phyloP scores from a whole-genome alignment of 2,329 filamentous ascomycete species.

The Aspergillus fumigatus region DNA sequence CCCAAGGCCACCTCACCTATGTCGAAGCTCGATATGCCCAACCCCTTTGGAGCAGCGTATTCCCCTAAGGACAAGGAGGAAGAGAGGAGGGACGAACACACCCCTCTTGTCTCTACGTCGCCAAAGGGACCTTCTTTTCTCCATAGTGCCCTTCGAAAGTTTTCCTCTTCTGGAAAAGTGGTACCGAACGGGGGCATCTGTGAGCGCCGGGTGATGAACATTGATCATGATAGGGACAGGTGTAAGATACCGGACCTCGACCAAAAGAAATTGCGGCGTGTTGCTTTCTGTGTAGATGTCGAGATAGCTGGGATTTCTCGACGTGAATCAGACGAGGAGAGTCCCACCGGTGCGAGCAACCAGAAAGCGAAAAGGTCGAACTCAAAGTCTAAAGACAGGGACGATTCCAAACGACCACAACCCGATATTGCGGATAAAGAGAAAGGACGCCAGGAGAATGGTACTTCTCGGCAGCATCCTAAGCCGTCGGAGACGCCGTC shows the following conservation, averaged over 20 bases:
- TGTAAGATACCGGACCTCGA: conserved; percentile 76
- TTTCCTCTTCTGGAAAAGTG: conserved; percentile 65
- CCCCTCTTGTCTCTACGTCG: conserved; percentile 54
- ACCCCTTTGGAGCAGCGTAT: conserved; percentile 43
- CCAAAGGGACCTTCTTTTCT: conserved; percentile 72
- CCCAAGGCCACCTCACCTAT: conserved; percentile 30
- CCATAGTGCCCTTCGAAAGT: conserved; percentile 71
- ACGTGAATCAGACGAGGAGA: conserved; percentile 61
- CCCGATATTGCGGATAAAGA: conserved; percentile 53
- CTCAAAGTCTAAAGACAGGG: conserved; percentile 61
- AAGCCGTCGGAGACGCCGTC: conserved; percentile 10
- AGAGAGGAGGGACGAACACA: conserved; percentile 32
- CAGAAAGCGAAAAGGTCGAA: conserved; percentile 39
- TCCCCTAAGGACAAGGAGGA: conserved; percentile 42
- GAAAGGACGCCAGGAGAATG: conserved; percentile 36
- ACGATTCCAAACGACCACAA: conserved; percentile 68
- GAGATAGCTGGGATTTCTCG: conserved; percentile 87
- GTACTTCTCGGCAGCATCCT: conserved; percentile 6
- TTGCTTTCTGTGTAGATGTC: conserved; percentile 95
- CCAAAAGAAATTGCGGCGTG: conserved; percentile 73
- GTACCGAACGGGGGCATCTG: conserved; percentile 65
- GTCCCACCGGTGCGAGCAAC: conserved; percentile 29
- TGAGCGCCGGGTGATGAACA: conserved; percentile 75
- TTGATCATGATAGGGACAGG: conserved; percentile 73
- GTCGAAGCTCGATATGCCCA: conserved; percentile 34